phyloP scores from a whole-genome alignment of 2,329 filamentous ascomycete species.

The Penicillium expansum region DNA sequence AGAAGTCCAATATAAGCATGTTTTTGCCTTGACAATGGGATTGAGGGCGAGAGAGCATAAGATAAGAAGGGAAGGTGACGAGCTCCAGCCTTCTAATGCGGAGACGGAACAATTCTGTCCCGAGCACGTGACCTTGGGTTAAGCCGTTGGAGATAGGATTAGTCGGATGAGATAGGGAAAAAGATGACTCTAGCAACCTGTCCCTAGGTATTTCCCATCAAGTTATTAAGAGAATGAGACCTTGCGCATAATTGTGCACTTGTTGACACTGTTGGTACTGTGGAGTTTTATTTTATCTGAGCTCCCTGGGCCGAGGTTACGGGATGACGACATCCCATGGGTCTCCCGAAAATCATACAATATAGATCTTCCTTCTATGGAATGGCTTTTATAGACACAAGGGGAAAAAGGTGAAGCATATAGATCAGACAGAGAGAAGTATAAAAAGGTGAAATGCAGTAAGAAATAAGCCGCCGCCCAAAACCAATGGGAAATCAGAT shows the following conservation, averaged over 20 bases:
- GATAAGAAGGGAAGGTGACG: slow-evolving; percentile 11
- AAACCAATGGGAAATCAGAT: neutral
- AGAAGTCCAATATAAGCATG: neutral
- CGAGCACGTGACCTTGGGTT: slow-evolving; percentile 14
- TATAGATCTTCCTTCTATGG: neutral
- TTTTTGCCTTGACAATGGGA: slow-evolving; percentile 10
- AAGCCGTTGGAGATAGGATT: neutral
- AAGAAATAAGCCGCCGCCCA: neutral
- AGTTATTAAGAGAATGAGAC: neutral
- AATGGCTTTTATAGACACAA: neutral
- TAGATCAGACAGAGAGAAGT: neutral
- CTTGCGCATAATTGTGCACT: neutral
- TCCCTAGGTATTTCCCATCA: neutral
- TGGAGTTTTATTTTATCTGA: neutral
- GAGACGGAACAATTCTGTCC: slow-evolving; percentile 22
- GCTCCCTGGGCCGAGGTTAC: slow-evolving; percentile 6
- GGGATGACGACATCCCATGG: slow-evolving; percentile 19
- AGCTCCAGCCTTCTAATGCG: slow-evolving; percentile 23
- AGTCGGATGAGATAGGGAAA: neutral
- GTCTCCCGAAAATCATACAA: neutral
- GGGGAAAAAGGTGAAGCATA: neutral
- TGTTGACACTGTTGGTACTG: neutral
- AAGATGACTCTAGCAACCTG: neutral
- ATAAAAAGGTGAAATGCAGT: neutral
- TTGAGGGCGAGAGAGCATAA: slow-evolving; percentile 11